phyloP scores from a whole-genome alignment of 257 asterid genomes.

The Solanum phureja region DNA sequence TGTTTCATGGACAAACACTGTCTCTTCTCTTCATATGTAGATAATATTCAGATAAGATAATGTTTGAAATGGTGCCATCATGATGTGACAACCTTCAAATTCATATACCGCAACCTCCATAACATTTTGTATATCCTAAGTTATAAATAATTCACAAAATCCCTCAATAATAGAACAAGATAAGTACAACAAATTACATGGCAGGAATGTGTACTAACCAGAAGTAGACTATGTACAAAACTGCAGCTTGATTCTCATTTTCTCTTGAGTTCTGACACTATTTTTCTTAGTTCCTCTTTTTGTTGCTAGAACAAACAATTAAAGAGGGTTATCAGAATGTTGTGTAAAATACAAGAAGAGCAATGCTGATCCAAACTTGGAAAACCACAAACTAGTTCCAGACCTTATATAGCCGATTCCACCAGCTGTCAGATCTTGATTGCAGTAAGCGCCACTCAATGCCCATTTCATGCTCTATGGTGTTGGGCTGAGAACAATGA shows the following conservation, averaged over 20 bases:
- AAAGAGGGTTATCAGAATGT: neutral
- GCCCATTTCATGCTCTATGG: slow-evolving; percentile 78
- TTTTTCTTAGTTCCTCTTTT: slow-evolving; percentile 17
- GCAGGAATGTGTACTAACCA: slow-evolving; percentile 7
- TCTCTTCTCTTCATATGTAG: neutral
- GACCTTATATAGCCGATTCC: slow-evolving; percentile 58
- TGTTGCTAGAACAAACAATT: slow-evolving; percentile 30
- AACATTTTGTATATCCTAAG: neutral
- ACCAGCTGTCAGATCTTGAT: slow-evolving; percentile 41
- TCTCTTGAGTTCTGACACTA: slow-evolving; percentile 15
- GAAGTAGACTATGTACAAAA: neutral
- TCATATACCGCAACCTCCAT: neutral
- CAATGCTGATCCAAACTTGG: neutral
- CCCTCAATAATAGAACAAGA: neutral
- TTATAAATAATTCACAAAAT: neutral
- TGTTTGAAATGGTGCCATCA: neutral
- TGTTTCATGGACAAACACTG: neutral
- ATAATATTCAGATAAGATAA: neutral
- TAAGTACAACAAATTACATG: neutral
- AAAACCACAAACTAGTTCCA: slow-evolving; percentile 4
- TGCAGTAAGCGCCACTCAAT: slow-evolving; percentile 67
- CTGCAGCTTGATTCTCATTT: slow-evolving; percentile 17
- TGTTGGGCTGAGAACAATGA: slow-evolving; percentile 80
- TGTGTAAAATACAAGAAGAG: neutral
- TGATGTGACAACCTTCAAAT: neutral